Percentiles rank a stretch among this genome's conserved stretches.
Conservation (phyloP, 805 yeast genomes). For the Kodamaea leandrae region DNA sequence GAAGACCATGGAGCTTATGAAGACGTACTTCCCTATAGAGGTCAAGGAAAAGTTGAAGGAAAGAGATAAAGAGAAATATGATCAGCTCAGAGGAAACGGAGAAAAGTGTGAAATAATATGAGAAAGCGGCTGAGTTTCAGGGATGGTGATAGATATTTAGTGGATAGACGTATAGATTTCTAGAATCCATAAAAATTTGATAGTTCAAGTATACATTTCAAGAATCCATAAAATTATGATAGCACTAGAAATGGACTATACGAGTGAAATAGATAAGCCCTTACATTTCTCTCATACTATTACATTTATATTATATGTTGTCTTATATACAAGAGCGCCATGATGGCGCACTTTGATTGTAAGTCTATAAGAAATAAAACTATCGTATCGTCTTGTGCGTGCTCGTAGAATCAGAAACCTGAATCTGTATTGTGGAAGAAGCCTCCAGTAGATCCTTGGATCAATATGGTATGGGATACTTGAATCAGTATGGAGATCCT, state of each 20-base stretch:
- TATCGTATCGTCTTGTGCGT: too few species aligned
- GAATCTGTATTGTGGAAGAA: background rate
- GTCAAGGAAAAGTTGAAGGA: constrained; percentile 59
- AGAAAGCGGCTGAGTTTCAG: too few species aligned
- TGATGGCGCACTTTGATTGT: background rate
- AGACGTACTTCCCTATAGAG: constrained; percentile 63
- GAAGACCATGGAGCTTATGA: constrained; percentile 51
- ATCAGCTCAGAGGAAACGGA: constrained; percentile 24
- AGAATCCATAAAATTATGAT: too few species aligned
- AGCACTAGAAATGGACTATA: too few species aligned
- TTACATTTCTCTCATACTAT: background rate
- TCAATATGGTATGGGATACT: too few species aligned
- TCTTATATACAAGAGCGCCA: background rate
- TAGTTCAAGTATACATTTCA: too few species aligned
- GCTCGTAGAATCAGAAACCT: background rate
- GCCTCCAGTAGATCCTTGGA: too few species aligned
- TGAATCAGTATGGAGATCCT: too few species aligned
- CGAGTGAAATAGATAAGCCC: too few species aligned
- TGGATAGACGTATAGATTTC: too few species aligned
- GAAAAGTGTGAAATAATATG: constrained; percentile 20
- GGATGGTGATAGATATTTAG: too few species aligned
- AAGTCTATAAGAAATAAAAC: constrained; percentile 2
- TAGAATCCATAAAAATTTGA: too few species aligned
- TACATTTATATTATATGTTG: background rate
- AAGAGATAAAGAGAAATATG: constrained; percentile 41